phyloP scores from a whole-genome alignment of 345 rosid genomes.

The Heritiera littoralis region DNA sequence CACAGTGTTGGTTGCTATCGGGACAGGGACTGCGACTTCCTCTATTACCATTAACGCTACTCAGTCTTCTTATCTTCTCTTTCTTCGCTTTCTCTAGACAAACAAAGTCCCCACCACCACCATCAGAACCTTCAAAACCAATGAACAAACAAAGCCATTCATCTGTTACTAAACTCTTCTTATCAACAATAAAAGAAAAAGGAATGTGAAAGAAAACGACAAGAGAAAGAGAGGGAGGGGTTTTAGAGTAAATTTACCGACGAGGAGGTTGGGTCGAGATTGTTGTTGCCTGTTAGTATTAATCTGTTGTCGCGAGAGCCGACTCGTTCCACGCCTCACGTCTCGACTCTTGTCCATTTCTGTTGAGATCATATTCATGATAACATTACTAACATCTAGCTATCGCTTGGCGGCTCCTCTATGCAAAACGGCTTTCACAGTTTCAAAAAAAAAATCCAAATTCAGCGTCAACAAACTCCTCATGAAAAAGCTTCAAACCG shows the following conservation, averaged over 20 bases:
- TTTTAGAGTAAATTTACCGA: constrained; percentile 42
- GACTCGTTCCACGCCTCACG: constrained; percentile 60
- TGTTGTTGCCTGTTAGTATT: constrained; percentile 31
- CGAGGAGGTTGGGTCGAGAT: constrained; percentile 47
- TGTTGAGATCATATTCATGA: constrained; percentile 20
- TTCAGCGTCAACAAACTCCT: neutral
- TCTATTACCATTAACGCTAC: constrained; percentile 42
- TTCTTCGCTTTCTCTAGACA: constrained; percentile 58
- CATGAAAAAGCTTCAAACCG: constrained; percentile 23
- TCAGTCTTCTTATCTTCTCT: constrained; percentile 51
- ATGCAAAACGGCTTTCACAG: constrained; percentile 33
- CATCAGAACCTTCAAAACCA: constrained; percentile 25
- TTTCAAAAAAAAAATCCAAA: constrained; percentile 13
- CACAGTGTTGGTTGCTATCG: constrained; percentile 31
- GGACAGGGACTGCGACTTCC: constrained; percentile 16
- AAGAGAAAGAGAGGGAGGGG: constrained; percentile 22
- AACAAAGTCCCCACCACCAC: constrained; percentile 30
- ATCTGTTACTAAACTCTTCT: constrained; percentile 13
- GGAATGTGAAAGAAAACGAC: constrained; percentile 40
- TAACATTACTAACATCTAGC: constrained; percentile 15
- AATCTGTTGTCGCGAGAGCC: constrained; percentile 52
- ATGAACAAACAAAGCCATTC: neutral
- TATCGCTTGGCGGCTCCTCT: constrained; percentile 8
- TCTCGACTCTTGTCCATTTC: constrained; percentile 68
- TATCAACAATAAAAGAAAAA: constrained; percentile 22